Conservation (phyloP, 768 basidiomycete genomes). For the Suillus luteus region DNA sequence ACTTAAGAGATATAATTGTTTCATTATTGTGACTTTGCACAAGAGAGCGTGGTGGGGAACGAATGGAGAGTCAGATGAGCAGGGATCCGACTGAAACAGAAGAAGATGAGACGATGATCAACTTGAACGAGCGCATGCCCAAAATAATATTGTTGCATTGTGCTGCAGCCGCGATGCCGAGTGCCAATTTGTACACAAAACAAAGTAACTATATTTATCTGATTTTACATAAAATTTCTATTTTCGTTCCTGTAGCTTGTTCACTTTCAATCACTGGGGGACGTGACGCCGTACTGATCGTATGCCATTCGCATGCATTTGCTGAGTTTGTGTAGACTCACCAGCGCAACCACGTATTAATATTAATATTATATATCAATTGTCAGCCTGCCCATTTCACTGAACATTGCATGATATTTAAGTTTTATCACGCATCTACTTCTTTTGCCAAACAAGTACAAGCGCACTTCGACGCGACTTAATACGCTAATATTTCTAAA, state of each 20-base stretch:
- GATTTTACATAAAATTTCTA: no score
- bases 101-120: background rate
- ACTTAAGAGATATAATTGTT: slow-evolving; percentile 17
- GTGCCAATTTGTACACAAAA: background rate
- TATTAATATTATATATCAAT: no score
- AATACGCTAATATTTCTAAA: slow-evolving; percentile 5
- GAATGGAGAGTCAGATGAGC: background rate
- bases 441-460: slow-evolving; percentile 11
- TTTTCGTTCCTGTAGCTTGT: background rate
- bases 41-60: slow-evolving; percentile 19
- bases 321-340: no score
- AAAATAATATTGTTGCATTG: background rate
- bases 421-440: no score
- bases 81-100: background rate
- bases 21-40: slow-evolving; percentile 13
- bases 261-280: no score
- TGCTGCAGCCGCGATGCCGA: no score
- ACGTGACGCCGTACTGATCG: no score
- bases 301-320: no score
- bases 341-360: no score
- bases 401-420: no score
- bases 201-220: background rate
- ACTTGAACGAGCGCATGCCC: background rate
- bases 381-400: no score
- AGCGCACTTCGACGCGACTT: slow-evolving; percentile 23